A percentile compares a stretch with the other conserved stretches of the same genome.
phyloP scores from a whole-genome alignment of 768 basidiomycete genomes.

The Ramaria rubella region DNA sequence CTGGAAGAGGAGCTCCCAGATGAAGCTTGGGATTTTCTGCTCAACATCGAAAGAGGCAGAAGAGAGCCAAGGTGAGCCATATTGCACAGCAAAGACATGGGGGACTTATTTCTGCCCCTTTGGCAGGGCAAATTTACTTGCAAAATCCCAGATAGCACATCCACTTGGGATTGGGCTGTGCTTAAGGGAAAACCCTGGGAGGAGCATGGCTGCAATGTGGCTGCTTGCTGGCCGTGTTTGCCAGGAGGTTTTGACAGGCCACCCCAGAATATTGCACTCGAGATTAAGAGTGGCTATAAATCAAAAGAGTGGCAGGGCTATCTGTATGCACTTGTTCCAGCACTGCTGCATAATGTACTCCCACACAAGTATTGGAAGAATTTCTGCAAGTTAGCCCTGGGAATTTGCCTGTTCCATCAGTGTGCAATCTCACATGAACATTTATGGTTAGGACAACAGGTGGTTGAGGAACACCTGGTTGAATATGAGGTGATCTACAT shows the following conservation, averaged over 20 bases:
- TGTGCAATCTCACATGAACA: neutral
- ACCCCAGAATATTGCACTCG: conserved; percentile 35
- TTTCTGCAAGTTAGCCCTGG: conserved; percentile 13
- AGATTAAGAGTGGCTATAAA: conserved; percentile 30
- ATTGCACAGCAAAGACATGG: no score
- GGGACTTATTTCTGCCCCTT: conserved; percentile 32
- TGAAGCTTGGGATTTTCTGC: no score
- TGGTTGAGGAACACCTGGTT: neutral
- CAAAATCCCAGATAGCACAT: conserved; percentile 26
- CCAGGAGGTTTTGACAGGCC: conserved; percentile 37
- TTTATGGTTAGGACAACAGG: neutral
- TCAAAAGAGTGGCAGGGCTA: conserved; percentile 22
- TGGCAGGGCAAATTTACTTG: conserved; percentile 29
- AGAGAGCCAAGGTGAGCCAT: no score
- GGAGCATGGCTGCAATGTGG: conserved; percentile 30
- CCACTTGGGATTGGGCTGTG: conserved; percentile 30
- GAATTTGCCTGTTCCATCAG: neutral
- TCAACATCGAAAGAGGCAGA: no score
- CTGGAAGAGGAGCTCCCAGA: no score
- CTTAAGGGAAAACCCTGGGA: conserved; percentile 28
- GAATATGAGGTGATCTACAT: neutral
- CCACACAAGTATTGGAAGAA: conserved; percentile 18
- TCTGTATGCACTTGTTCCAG: conserved; percentile 28
- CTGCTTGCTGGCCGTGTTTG: conserved; percentile 24
- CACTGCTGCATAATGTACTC: conserved; percentile 27